Percentiles rank a stretch among this genome's conserved stretches.
Evolutionary conservation across 2,329 filamentous ascomycete species (phyloP).

Genomic region (Penicillium sclerotigenum): DNA sequence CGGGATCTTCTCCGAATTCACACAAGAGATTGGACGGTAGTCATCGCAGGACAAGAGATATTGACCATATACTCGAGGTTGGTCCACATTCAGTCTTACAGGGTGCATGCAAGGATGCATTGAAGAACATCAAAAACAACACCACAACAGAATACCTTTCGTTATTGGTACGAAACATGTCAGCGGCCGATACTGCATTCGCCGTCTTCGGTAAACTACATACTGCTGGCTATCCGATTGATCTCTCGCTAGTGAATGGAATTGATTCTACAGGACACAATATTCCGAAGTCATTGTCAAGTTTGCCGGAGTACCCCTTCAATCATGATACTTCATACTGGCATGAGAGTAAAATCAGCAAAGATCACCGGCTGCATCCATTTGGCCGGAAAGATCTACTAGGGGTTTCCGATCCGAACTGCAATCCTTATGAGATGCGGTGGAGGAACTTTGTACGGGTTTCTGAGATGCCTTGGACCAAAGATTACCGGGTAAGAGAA

Average conservation of each 20-base stretch:
- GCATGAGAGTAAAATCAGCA: slow-evolving; percentile 25
- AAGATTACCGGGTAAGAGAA: slow-evolving; percentile 37
- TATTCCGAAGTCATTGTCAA: slow-evolving; percentile 8
- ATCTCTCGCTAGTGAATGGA: background rate
- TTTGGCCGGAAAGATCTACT: slow-evolving; percentile 5
- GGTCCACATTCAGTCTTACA: slow-evolving; percentile 25
- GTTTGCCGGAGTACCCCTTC: slow-evolving; percentile 40
- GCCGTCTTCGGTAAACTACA: background rate
- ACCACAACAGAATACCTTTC: background rate
- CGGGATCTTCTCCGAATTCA: background rate
- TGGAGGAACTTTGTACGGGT: slow-evolving; percentile 47
- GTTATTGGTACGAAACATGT: background rate
- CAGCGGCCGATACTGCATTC: background rate
- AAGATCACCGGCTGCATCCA: slow-evolving; percentile 18
- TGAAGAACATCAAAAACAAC: background rate
- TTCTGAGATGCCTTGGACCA: slow-evolving; percentile 45
- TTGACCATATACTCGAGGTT: slow-evolving; percentile 17
- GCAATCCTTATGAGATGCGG: slow-evolving; percentile 18
- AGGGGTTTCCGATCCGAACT: slow-evolving; percentile 6
- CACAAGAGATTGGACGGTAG: background rate
- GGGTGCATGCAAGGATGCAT: background rate
- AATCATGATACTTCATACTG: slow-evolving; percentile 38
- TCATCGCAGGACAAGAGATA: background rate
- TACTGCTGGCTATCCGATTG: background rate
- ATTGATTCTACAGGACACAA: background rate